These are phyloP conservation scores for Tuber calosporum DNA, from an alignment of 495 filamentous ascomycete species.

Conservation along the genomic window DNA sequence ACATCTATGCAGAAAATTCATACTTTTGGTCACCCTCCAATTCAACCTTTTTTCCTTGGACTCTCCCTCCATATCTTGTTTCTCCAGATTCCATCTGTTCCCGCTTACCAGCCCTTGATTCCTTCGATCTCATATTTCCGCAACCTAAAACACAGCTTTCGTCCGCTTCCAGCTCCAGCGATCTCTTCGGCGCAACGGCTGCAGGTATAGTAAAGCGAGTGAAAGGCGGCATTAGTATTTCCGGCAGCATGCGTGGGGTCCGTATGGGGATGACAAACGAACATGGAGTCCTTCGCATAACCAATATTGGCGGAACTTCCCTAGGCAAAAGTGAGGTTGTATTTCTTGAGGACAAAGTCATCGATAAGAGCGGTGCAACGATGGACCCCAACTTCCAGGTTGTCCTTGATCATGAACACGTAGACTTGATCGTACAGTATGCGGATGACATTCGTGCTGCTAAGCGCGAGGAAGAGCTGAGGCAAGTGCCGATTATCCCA, in stretches of 20 bases:
- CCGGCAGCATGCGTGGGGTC: conserved; percentile 65
- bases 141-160: neutral
- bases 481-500: conserved; percentile 12
- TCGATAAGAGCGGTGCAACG: conserved; percentile 53
- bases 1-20: conserved; percentile 34
- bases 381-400: conserved; percentile 55
- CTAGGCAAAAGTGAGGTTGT: conserved; percentile 87
- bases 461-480: conserved; percentile 18
- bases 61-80: conserved; percentile 65
- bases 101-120: conserved; percentile 54
- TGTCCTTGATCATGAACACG: conserved; percentile 24
- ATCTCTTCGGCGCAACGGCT: conserved; percentile 8
- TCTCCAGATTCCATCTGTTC: conserved; percentile 67
- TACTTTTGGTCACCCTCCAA: conserved; percentile 54
- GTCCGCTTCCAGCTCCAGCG: conserved; percentile 48
- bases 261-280: conserved; percentile 50
- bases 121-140: conserved; percentile 76
- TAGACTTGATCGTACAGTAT: conserved; percentile 38
- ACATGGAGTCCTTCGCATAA: conserved; percentile 49
- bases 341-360: conserved; percentile 66
- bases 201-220: conserved; percentile 51
- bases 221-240: conserved; percentile 66
- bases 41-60: conserved; percentile 89
- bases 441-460: conserved; percentile 14
- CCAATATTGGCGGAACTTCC: conserved; percentile 68